Percentiles rank a stretch among this genome's conserved stretches.
phyloP scores from a whole-genome alignment of 2,329 filamentous ascomycete genomes.

The Colletotrichum sp. region DNA sequence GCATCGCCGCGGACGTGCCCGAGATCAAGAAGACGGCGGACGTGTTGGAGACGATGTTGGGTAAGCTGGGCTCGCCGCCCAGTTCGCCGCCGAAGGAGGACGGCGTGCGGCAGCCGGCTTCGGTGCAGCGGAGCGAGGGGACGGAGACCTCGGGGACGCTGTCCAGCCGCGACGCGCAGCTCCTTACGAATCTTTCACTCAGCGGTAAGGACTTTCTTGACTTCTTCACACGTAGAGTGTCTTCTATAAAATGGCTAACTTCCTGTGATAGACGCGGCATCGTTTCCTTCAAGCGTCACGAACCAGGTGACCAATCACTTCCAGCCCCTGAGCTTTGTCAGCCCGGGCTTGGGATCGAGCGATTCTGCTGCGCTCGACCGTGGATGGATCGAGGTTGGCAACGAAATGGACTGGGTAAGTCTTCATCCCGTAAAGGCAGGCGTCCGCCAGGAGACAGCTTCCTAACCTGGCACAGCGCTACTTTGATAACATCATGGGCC shows the following conservation, averaged over 20 bases:
- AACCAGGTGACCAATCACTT: not conserved
- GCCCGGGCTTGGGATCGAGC: conserved; percentile 19
- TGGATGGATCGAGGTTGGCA: conserved; percentile 37
- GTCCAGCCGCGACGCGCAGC: conserved; percentile 23
- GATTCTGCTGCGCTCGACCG: conserved; percentile 35
- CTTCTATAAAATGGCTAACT: not conserved
- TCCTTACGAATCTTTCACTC: conserved; percentile 24
- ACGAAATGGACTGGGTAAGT: conserved; percentile 45
- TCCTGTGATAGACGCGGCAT: not conserved
- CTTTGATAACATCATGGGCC: conserved; percentile 19
- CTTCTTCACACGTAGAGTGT: not conserved
- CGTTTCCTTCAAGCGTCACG: not conserved
- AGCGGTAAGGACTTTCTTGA: not conserved
- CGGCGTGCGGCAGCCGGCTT: conserved; percentile 17
- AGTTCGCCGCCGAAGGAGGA: conserved; percentile 14
- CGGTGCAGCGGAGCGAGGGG: conserved; percentile 4
- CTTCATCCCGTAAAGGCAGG: not conserved
- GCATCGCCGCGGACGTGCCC: conserved; percentile 37
- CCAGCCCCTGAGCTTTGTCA: not conserved
- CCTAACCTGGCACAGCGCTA: conserved; percentile 9
- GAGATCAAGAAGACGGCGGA: conserved; percentile 52
- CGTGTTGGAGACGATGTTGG: conserved; percentile 50
- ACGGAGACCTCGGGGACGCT: conserved; percentile 4
- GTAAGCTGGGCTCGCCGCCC: conserved; percentile 40
- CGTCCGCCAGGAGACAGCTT: not conserved